Base-by-base conservation (phyloP, 129 eudicot species). In the Centaurea solstitialis region DNA sequence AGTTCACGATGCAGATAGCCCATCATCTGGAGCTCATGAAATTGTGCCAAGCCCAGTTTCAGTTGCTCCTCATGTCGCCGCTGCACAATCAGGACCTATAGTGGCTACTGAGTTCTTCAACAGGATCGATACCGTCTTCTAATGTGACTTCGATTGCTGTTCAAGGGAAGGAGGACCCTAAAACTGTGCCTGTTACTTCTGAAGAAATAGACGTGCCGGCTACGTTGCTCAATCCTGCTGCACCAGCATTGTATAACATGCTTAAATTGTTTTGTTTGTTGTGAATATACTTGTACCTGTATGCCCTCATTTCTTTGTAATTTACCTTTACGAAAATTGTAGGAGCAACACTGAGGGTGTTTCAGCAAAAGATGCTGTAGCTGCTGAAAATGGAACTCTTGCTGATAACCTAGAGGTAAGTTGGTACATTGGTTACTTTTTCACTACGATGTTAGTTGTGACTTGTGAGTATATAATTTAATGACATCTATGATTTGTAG, bases 1-100 rank as follows among this genome's bases (percentile, higher is more conserved):
- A 24, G n/a, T 84, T 21, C 80, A 86, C 41, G 71, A 13, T 80
- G 80, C 72, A 74, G 85, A 79, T 71, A 83, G 67, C 68, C 74
- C 90, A 76, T 73, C 89, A 80, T 72, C 80, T 40, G 18, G 72
- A 39, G 33, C 82, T 45, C 83, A 72, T 82, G 89, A 78, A 79
- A 81, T 71, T 26, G 81, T 24, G n/a, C 77, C 91, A 75, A 92
- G 94, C 82, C 94, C 96, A 59, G 66, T 75, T 75, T 47, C 84
- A 66, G 89, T 84, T 86, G 83, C 84, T 78, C 89, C 91, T 47
- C 78, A 72, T 80, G 77, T 72, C 17, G 77, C 88, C 45, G 84
- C 72, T 72, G 87, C 75, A 53, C 89, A 83, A 62, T 81, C 83
- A 30, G 89, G 76, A 80, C 22, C 80, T 80, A 74, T 65, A 70